Evolutionary conservation across 768 basidiomycete species (phyloP).

Genomic region (Leccinum longicurvipes): DNA sequence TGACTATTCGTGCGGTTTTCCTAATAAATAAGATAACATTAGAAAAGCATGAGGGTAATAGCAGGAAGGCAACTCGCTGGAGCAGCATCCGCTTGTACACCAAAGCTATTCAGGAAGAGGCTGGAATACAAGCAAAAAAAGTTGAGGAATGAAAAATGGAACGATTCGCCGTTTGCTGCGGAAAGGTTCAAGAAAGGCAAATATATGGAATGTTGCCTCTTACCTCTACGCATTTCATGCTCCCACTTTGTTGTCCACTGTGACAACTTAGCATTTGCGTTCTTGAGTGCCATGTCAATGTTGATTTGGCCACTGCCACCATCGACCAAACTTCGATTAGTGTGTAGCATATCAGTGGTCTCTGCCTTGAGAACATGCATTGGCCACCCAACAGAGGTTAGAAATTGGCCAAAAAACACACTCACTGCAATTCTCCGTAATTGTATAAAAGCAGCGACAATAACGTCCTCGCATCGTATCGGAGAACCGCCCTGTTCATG

Average conservation of each 20-base stretch:
- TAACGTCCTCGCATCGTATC: slow-evolving; percentile 74
- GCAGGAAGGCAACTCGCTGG: slow-evolving; percentile 41
- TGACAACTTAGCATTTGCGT: slow-evolving; percentile 68
- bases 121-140: slow-evolving; percentile 77
- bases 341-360: slow-evolving; percentile 70
- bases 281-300: slow-evolving; percentile 66
- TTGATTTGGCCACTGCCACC: slow-evolving; percentile 61
- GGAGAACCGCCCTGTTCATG: slow-evolving; percentile 54
- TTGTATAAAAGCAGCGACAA: slow-evolving; percentile 73
- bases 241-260: slow-evolving; percentile 74
- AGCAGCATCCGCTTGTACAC: slow-evolving; percentile 60
- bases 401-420: slow-evolving; percentile 6
- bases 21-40: slow-evolving; percentile 30
- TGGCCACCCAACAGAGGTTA: not conserved
- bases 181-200: slow-evolving; percentile 5
- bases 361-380: slow-evolving; percentile 50
- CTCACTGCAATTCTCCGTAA: slow-evolving; percentile 77
- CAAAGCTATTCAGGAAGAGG: slow-evolving; percentile 83
- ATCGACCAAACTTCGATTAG: slow-evolving; percentile 43
- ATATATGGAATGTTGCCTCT: slow-evolving; percentile 6
- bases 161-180: slow-evolving; percentile 66
- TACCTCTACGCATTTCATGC: slow-evolving; percentile 69
- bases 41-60: not conserved
- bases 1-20: slow-evolving; percentile 58
- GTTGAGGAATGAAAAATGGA: slow-evolving; percentile 71